Evolutionary conservation across 768 basidiomycete genomes (phyloP).

Genomic region (Mycena sanguinolenta): DNA sequence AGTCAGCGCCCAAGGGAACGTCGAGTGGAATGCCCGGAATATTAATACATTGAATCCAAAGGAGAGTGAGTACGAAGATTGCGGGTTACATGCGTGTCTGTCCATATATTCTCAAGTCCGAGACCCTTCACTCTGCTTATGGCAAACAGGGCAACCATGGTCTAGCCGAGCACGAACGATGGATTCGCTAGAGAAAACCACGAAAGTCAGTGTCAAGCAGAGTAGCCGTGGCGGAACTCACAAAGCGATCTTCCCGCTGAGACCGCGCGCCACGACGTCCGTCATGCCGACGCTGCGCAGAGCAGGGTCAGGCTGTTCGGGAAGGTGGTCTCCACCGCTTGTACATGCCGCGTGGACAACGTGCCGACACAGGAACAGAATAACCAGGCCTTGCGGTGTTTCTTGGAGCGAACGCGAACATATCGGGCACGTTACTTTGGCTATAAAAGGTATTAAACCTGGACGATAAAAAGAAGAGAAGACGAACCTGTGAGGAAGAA

Average conservation of each 20-base stretch:
- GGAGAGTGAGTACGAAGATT: background rate
- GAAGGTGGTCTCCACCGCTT: constrained; percentile 73
- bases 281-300: constrained; percentile 60
- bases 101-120: constrained; percentile 23
- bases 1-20: no score
- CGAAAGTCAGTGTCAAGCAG: constrained; percentile 22
- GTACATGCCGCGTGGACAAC: constrained; percentile 87
- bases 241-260: constrained; percentile 86
- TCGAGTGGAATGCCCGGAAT: background rate
- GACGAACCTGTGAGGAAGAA: constrained; percentile 81
- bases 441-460: constrained; percentile 51
- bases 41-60: constrained; percentile 17
- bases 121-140: constrained; percentile 66
- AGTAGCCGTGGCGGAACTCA: constrained; percentile 52
- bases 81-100: constrained; percentile 4
- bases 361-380: constrained; percentile 91
- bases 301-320: constrained; percentile 69
- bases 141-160: constrained; percentile 86
- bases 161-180: constrained; percentile 73
- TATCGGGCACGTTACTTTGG: constrained; percentile 73
- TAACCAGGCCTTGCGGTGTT: constrained; percentile 67
- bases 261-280: constrained; percentile 54
- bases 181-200: constrained; percentile 65
- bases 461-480: background rate
- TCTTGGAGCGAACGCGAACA: constrained; percentile 74